Evolutionary conservation across 345 rosid species (phyloP).

Genomic region (Brassica rapa): DNA sequence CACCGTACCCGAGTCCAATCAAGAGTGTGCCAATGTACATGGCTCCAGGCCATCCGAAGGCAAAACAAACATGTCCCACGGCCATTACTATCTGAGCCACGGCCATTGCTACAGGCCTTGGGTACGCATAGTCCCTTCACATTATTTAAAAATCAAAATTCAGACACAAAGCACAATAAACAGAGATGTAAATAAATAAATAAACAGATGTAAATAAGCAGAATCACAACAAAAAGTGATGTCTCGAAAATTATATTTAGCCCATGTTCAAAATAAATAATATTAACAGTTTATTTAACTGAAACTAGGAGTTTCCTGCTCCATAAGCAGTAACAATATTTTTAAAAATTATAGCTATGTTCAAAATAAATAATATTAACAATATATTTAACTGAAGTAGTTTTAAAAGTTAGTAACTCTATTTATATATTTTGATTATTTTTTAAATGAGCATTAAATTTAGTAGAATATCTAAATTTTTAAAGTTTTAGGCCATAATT

Average conservation of each 20-base stretch:
- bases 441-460: background rate
- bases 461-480: background rate
- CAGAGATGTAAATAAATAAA: background rate
- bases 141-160: background rate
- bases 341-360: background rate
- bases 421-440: no score
- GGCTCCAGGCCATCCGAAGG: conserved; percentile 91
- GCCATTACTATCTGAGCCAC: conserved; percentile 85
- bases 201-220: no score
- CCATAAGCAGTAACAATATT: no score
- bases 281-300: no score
- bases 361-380: background rate
- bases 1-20: conserved; percentile 93
- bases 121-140: conserved; percentile 82
- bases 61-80: conserved; percentile 83
- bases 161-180: conserved; percentile 10
- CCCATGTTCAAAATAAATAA: background rate
- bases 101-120: conserved; percentile 85
- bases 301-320: no score
- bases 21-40: conserved; percentile 85
- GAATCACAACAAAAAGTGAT: no score
- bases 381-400: no score
- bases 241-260: no score
- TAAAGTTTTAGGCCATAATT: background rate
- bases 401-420: no score